Base-by-base conservation (phyloP, 805 yeast genomes). In the Saturnispora sekii region DNA sequence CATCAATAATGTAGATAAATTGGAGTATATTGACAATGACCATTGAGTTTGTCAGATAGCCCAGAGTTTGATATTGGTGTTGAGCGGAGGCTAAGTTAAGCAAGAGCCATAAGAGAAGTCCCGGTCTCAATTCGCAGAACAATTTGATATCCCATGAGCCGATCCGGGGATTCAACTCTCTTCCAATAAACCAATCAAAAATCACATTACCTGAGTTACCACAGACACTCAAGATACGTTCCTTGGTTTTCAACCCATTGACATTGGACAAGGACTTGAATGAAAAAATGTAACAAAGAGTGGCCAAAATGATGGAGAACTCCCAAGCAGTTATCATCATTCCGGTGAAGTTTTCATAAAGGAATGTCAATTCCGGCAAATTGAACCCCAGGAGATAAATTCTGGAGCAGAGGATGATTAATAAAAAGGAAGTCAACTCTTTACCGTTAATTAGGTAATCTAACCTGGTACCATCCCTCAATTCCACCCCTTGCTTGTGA, bases 151-250 rank as follows among this genome's bases (percentile, higher is more conserved):
- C 98, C 72, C 89, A 77, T 0, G 73, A 57, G 1, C 94, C 93
- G 47, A 85, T 68, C 54, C 97, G 73, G 26, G 97, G 98, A 61
- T 93, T 93, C 58, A 93, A 70, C 65, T 90, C 97, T 48, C 98
- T 78, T 29, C 98, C 98, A 59, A 93, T 88, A 59, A 88, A 93
- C 97, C 96, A 89, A 58, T 93, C 96, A 59, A 84, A 90, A 9
- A 90, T 53, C 0, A 64, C 53, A 52, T 75, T 79, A 0, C 86
- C 84, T 0, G 95, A 72, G 64, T 90, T 90, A 3, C 98, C 98
- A 38, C 93, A 93, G 34, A 74, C 62, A 0, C 97, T 89, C 43
- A 93, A 69, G 34, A 93, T 77, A 51, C 84, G 70, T 55, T 85
- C 93, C 10, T 67, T 68, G 1, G 80, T 75, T 0, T 72, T 74